A percentile compares a stretch with the other conserved stretches of the same genome.
phyloP scores from a whole-genome alignment of 345 rosid genomes.

The Cardiospermum halicacabum region DNA sequence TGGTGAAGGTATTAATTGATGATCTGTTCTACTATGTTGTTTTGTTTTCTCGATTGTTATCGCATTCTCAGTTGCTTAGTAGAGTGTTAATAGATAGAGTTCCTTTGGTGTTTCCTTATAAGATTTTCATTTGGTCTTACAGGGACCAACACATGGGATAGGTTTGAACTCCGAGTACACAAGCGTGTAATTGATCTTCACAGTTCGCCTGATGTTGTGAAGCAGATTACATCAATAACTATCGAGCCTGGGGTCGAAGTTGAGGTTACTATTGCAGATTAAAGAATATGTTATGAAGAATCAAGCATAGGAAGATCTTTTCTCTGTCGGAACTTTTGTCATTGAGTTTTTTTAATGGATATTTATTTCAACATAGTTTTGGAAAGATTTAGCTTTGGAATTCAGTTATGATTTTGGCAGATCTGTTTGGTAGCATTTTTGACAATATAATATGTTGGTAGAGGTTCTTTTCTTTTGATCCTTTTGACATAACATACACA shows the following conservation, averaged over 20 bases:
- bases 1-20: constrained; percentile 39
- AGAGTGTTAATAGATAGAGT: not conserved
- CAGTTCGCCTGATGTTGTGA: constrained; percentile 62
- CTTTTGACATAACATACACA: too few species aligned
- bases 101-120: not conserved
- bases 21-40: not conserved
- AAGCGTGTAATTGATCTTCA: constrained; percentile 57
- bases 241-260: constrained; percentile 65
- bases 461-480: not conserved
- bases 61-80: not conserved
- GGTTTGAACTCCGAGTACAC: constrained; percentile 58
- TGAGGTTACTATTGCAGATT: constrained; percentile 54
- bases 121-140: constrained; percentile 2
- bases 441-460: not conserved
- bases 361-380: not conserved
- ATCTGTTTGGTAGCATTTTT: not conserved
- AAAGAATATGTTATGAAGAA: not conserved
- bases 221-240: constrained; percentile 64
- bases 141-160: constrained; percentile 67
- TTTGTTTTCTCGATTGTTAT: not conserved
- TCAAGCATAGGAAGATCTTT: not conserved
- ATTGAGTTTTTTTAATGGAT: not conserved
- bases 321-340: not conserved
- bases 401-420: not conserved
- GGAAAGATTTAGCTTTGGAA: not conserved